Percentiles rank a stretch among this genome's conserved stretches.
These are phyloP conservation scores for Daldinia vernicosa DNA, from an alignment of 495 filamentous ascomycete species.

Conservation along the genomic window DNA sequence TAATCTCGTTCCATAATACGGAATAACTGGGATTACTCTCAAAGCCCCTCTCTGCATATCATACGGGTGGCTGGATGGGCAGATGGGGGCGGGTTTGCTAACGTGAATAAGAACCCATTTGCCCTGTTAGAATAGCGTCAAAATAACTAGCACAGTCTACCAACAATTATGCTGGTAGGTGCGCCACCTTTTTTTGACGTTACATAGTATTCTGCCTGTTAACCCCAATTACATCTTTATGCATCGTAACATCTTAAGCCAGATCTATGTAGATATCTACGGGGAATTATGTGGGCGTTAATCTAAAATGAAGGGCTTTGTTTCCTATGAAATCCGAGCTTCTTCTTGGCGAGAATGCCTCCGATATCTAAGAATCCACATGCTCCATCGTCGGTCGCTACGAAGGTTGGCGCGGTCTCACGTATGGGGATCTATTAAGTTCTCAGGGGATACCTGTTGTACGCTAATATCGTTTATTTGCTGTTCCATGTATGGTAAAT, in stretches of 20 bases:
- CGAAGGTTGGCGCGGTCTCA: slow-evolving; percentile 2
- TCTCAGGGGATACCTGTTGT: background rate
- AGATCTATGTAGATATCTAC: slow-evolving; percentile 27
- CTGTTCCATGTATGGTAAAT: background rate
- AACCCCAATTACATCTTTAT: slow-evolving; percentile 1
- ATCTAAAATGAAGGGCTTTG: slow-evolving; percentile 16
- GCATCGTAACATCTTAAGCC: slow-evolving; percentile 10
- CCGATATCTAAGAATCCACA: background rate
- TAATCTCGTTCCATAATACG: slow-evolving; percentile 2
- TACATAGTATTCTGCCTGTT: too few relatives aligned
- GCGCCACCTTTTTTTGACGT: too few relatives aligned
- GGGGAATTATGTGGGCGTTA: slow-evolving; percentile 7
- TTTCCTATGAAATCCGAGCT: slow-evolving; percentile 8
- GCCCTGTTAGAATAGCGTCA: too few relatives aligned
- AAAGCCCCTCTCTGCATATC: slow-evolving; percentile 1
- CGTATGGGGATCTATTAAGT: slow-evolving; percentile 1
- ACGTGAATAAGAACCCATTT: background rate
- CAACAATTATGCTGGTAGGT: too few relatives aligned
- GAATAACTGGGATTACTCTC: background rate
- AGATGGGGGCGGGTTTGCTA: background rate
- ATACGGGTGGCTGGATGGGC: background rate
- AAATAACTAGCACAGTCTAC: too few relatives aligned
- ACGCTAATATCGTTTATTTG: slow-evolving; percentile 1
- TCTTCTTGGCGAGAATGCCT: slow-evolving; percentile 1
- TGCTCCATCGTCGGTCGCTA: slow-evolving; percentile 14